phyloP scores from a whole-genome alignment of 306 rosid genomes.

The Quercus wislizeni region DNA sequence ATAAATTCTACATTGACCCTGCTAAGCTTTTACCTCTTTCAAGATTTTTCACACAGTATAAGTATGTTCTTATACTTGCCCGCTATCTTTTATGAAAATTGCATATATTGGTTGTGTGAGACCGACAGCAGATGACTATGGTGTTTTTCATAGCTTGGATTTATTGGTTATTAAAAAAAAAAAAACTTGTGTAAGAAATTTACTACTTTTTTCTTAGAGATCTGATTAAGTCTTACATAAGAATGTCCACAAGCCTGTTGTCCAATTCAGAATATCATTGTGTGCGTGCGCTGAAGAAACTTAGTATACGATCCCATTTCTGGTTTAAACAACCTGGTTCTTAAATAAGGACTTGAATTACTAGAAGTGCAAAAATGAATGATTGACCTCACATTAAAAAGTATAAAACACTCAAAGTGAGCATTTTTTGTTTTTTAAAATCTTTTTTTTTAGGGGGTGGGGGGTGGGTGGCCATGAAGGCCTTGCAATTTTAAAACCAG shows the following conservation, averaged over 20 bases:
- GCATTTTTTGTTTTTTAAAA: no score
- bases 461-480: no score
- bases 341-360: no score
- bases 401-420: no score
- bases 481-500: no score
- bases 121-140: not conserved
- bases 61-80: constrained; percentile 46
- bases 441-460: no score
- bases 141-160: not conserved
- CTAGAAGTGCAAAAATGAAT: no score
- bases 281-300: not conserved
- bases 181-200: not conserved
- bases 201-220: not conserved
- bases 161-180: not conserved
- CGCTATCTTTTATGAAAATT: not conserved
- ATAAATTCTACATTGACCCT: constrained; percentile 90
- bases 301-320: not conserved
- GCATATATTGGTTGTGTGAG: not conserved
- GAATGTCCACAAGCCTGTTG: not conserved
- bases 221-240: not conserved
- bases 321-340: no score
- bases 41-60: constrained; percentile 93
- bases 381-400: no score
- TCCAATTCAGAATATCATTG: not conserved
- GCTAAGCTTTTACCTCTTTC: constrained; percentile 89